Percentiles rank a stretch among this genome's conserved stretches.
Conservation (phyloP, 148 eudicot genomes). For the Silene latifolia region DNA sequence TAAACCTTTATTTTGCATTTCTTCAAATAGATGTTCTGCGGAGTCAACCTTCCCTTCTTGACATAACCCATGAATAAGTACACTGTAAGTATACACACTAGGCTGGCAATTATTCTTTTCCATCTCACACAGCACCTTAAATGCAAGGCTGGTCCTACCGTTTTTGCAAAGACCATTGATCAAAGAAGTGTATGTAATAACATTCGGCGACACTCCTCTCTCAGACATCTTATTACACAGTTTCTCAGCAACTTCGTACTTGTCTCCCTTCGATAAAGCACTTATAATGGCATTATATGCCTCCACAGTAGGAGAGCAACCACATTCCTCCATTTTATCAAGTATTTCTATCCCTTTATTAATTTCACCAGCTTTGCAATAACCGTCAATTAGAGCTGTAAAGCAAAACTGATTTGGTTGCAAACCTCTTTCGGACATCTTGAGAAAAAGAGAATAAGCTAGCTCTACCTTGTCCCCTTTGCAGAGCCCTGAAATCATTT, state of each 20-base stretch:
- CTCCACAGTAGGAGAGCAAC: slow-evolving; percentile 41
- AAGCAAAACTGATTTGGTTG: slow-evolving; percentile 50
- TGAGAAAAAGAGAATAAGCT: slow-evolving; percentile 46
- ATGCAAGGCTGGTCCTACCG: slow-evolving; percentile 48
- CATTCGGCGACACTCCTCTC: slow-evolving; percentile 47
- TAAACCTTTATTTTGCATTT: slow-evolving; percentile 51
- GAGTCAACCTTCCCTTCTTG: slow-evolving; percentile 50
- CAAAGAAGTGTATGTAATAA: slow-evolving; percentile 63
- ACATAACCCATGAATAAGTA: slow-evolving; percentile 63
- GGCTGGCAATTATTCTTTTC: slow-evolving; percentile 47
- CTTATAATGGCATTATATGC: slow-evolving; percentile 59
- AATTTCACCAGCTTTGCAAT: slow-evolving; percentile 51
- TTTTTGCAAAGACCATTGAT: slow-evolving; percentile 66
- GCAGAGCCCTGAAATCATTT: slow-evolving; percentile 64
- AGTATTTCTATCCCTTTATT: slow-evolving; percentile 52
- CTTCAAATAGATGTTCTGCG: slow-evolving; percentile 55
- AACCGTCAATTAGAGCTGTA: slow-evolving; percentile 61
- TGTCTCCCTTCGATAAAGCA: slow-evolving; percentile 46
- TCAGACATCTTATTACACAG: slow-evolving; percentile 42
- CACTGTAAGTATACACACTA: slow-evolving; percentile 55
- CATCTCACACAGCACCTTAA: slow-evolving; percentile 58
- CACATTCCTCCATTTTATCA: slow-evolving; percentile 44
- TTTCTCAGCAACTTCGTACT: slow-evolving; percentile 48
- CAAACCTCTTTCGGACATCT: slow-evolving; percentile 54
- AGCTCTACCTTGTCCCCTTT: slow-evolving; percentile 45